phyloP scores from a whole-genome alignment of 345 rosid genomes.

The Hibiscus syriacus region DNA sequence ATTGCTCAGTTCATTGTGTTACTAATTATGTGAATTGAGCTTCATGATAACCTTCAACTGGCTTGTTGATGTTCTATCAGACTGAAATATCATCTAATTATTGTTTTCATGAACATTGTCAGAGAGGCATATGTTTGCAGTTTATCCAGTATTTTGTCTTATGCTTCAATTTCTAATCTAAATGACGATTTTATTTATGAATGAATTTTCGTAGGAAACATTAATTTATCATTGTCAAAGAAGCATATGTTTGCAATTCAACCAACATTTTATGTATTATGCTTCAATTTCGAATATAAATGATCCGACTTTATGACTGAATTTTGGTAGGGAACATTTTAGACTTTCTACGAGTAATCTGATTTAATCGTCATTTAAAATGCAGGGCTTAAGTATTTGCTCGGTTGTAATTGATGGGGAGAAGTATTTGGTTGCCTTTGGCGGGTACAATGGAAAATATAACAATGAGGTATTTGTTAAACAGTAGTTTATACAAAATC shows the following conservation, averaged over 20 bases:
- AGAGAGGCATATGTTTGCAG: neutral
- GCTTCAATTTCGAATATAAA: neutral
- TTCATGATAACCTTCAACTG: neutral
- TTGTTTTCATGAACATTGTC: neutral
- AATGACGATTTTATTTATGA: neutral
- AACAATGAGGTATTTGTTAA: slow-evolving; percentile 60
- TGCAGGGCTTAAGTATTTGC: slow-evolving; percentile 96
- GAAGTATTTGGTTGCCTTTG: slow-evolving; percentile 93
- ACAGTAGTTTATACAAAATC: neutral
- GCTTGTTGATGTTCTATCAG: neutral
- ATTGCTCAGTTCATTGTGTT: neutral
- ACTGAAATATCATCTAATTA: neutral
- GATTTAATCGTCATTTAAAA: slow-evolving; percentile 9
- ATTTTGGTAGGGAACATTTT: neutral
- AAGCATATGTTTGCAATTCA: neutral
- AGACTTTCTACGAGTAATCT: too few species aligned
- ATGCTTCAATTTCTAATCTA: neutral
- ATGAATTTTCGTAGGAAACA: neutral
- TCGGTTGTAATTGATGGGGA: too few species aligned
- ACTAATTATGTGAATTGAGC: neutral
- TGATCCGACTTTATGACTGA: neutral
- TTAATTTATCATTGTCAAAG: neutral
- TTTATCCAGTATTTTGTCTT: neutral
- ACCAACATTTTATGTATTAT: neutral
- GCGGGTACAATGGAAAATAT: slow-evolving; percentile 95